Conservation (phyloP, 169 alveolate genomes). For the Theileria parva region DNA sequence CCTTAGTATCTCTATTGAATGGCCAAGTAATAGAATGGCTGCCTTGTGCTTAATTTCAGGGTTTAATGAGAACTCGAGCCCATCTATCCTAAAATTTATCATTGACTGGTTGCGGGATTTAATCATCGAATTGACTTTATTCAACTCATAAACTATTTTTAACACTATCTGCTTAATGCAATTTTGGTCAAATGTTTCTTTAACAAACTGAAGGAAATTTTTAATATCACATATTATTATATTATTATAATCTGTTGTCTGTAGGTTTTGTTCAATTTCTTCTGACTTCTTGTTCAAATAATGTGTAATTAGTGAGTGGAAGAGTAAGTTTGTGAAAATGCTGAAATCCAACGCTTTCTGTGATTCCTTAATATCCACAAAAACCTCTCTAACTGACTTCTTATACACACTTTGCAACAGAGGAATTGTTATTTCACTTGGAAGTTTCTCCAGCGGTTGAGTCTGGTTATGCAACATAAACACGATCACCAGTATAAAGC, state of each 20-base stretch:
- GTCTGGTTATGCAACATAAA: constrained; percentile 47
- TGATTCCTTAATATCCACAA: background rate
- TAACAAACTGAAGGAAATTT: background rate
- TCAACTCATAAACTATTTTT: constrained; percentile 11
- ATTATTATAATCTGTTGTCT: background rate
- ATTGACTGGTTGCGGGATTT: constrained; percentile 11
- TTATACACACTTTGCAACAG: background rate
- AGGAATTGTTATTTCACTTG: constrained; percentile 12
- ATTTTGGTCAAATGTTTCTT: background rate
- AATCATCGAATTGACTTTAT: background rate
- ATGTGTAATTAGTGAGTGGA: background rate
- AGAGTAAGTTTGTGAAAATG: background rate
- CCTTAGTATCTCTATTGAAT: background rate
- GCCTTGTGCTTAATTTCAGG: background rate
- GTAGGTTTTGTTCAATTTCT: background rate
- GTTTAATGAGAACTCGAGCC: background rate
- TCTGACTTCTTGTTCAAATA: background rate
- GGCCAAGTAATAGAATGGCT: background rate
- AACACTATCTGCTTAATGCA: background rate
- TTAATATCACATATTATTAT: background rate
- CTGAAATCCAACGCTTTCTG: background rate
- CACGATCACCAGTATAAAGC: constrained; percentile 19
- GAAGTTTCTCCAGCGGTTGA: constrained; percentile 34
- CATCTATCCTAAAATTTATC: background rate
- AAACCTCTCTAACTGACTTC: background rate